Conservation (phyloP, 345 rosid genomes). For the Aurinia saxatilis region DNA sequence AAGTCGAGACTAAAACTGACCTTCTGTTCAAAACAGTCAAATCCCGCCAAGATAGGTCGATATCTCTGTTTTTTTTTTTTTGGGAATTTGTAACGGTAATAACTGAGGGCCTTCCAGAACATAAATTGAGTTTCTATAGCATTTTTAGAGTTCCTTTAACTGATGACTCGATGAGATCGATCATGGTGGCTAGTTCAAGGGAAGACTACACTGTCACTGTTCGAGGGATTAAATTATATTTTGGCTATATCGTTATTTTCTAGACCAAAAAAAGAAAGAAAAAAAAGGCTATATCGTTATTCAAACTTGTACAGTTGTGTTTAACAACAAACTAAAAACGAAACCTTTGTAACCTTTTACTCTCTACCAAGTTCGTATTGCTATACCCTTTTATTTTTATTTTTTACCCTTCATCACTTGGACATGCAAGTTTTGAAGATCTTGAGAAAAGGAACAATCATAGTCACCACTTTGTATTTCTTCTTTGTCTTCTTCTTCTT, state of each 20-base stretch:
- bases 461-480: constrained; percentile 10
- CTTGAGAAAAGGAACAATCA: constrained; percentile 14
- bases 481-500: constrained; percentile 4
- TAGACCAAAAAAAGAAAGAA: too few relatives aligned
- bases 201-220: too few relatives aligned
- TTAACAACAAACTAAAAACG: neutral
- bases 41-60: constrained; percentile 2
- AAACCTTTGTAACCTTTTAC: neutral
- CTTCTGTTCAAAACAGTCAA: neutral
- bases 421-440: constrained; percentile 16
- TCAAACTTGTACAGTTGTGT: neutral
- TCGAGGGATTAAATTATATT: too few relatives aligned
- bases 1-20: neutral
- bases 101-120: neutral
- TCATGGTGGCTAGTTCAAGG: too few relatives aligned
- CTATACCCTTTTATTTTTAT: neutral
- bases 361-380: constrained; percentile 2
- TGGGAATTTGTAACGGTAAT: neutral
- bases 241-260: too few relatives aligned
- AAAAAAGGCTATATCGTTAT: too few relatives aligned
- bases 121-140: too few relatives aligned
- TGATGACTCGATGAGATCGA: too few relatives aligned
- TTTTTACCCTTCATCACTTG: constrained; percentile 2
- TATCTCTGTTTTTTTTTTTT: neutral
- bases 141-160: too few relatives aligned